Evolutionary conservation across 2,329 filamentous ascomycete species (phyloP).

Genomic region (Penicillium sp.): DNA sequence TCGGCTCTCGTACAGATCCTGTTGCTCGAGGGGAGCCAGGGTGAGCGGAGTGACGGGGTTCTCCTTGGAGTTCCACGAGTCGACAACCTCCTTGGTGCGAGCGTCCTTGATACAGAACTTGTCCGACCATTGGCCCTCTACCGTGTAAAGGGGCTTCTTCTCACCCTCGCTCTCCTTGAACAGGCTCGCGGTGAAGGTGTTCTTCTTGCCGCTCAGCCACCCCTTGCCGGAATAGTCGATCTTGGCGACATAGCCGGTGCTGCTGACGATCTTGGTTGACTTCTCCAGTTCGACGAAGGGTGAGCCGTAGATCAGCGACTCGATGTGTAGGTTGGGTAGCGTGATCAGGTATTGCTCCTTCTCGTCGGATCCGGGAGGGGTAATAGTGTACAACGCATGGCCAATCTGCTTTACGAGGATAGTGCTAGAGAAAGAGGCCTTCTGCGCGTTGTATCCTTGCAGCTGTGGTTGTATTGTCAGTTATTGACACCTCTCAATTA

Average conservation of each 20-base stretch:
- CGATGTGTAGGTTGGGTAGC: slow-evolving; percentile 86
- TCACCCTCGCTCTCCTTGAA: slow-evolving; percentile 66
- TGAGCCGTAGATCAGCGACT: slow-evolving; percentile 70
- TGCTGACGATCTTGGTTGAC: slow-evolving; percentile 79
- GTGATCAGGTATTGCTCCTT: slow-evolving; percentile 83
- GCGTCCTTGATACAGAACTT: slow-evolving; percentile 74
- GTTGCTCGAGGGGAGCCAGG: slow-evolving; percentile 70
- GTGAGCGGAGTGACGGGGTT: slow-evolving; percentile 64
- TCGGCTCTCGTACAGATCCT: slow-evolving; percentile 83
- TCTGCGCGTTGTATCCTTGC: slow-evolving; percentile 91
- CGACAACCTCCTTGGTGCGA: slow-evolving; percentile 51
- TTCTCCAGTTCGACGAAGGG: slow-evolving; percentile 91
- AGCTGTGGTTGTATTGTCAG: slow-evolving; percentile 36
- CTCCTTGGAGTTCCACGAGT: slow-evolving; percentile 60
- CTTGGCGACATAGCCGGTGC: slow-evolving; percentile 79
- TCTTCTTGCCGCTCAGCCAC: slow-evolving; percentile 95
- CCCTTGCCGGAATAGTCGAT: slow-evolving; percentile 93
- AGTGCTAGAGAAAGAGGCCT: slow-evolving; percentile 88
- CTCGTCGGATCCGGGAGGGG: slow-evolving; percentile 52
- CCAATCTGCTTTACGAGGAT: slow-evolving; percentile 95
- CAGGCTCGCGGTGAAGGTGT: slow-evolving; percentile 74
- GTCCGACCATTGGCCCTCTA: slow-evolving; percentile 88
- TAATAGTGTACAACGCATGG: slow-evolving; percentile 76
- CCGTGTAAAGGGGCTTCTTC: slow-evolving; percentile 70
- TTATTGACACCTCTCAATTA: neutral